These are phyloP conservation scores for Arthrobotrys pseudoclavata DNA, from an alignment of 2,329 filamentous ascomycete species.

Conservation along the genomic window DNA sequence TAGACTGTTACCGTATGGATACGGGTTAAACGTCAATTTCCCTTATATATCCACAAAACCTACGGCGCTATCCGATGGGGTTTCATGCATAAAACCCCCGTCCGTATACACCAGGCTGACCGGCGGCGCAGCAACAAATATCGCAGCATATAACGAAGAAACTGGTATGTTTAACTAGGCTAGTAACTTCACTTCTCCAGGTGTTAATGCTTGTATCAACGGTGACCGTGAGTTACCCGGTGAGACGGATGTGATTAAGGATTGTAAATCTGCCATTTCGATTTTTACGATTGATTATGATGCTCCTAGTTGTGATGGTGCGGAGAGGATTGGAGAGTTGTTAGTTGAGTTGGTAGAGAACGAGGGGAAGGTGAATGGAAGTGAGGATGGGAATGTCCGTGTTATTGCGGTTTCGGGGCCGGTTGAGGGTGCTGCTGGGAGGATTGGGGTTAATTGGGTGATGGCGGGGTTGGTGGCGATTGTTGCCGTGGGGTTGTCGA, in stretches of 20 bases:
- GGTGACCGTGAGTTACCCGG: constrained; percentile 70
- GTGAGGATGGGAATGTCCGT: background rate
- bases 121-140: constrained; percentile 69
- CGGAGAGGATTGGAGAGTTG: constrained; percentile 33
- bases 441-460: constrained; percentile 17
- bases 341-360: constrained; percentile 46
- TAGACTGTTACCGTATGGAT: constrained; percentile 69
- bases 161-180: constrained; percentile 68
- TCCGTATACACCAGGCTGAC: constrained; percentile 70
- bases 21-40: constrained; percentile 71
- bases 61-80: background rate
- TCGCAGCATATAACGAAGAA: constrained; percentile 68
- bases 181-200: constrained; percentile 66
- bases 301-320: constrained; percentile 66
- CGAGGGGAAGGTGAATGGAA: background rate
- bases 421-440: constrained; percentile 25
- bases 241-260: constrained; percentile 69
- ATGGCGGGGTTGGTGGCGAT: constrained; percentile 6
- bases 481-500: constrained; percentile 30
- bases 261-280: constrained; percentile 67
- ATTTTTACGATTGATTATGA: constrained; percentile 71
- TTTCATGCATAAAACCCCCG: constrained; percentile 66
- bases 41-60: constrained; percentile 64
- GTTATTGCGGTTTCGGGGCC: background rate
- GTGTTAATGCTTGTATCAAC: constrained; percentile 70